Conservation (phyloP, 805 yeast species). For the Pichia thaimueangensis region DNA sequence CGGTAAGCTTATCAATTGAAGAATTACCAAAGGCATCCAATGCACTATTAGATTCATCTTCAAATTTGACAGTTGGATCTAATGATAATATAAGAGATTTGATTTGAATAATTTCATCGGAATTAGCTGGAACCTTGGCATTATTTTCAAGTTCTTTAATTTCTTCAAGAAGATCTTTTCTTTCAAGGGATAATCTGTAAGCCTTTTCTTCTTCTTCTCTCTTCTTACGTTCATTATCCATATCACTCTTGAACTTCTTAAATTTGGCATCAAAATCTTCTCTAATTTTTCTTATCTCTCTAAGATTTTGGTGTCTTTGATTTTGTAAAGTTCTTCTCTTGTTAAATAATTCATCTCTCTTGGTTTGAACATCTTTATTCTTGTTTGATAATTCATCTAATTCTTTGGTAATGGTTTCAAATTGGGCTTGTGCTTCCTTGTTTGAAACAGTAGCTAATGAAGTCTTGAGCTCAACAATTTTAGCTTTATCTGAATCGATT, state of each 20-base stretch:
- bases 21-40: slow-evolving; percentile 14
- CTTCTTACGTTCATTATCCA: slow-evolving; percentile 63
- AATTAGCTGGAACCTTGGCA: slow-evolving; percentile 75
- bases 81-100: slow-evolving; percentile 66
- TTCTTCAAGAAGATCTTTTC: slow-evolving; percentile 43
- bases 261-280: slow-evolving; percentile 70
- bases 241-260: slow-evolving; percentile 59
- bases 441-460: slow-evolving; percentile 50
- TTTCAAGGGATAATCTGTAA: slow-evolving; percentile 44
- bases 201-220: slow-evolving; percentile 64
- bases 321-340: slow-evolving; percentile 63
- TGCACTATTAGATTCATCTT: slow-evolving; percentile 27
- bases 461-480: slow-evolving; percentile 69
- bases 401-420: slow-evolving; percentile 61
- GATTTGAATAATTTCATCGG: slow-evolving; percentile 68
- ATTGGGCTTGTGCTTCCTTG: slow-evolving; percentile 60
- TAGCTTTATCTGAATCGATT: slow-evolving; percentile 70
- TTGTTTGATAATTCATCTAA: slow-evolving; percentile 59
- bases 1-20: slow-evolving; percentile 6
- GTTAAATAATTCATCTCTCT: slow-evolving; percentile 56
- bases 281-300: slow-evolving; percentile 61
- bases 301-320: slow-evolving; percentile 63
- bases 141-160: slow-evolving; percentile 67
- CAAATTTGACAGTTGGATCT: slow-evolving; percentile 71
- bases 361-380: slow-evolving; percentile 56